phyloP scores from a whole-genome alignment of 441 rosid genomes.

The Adansonia grandidieri region DNA sequence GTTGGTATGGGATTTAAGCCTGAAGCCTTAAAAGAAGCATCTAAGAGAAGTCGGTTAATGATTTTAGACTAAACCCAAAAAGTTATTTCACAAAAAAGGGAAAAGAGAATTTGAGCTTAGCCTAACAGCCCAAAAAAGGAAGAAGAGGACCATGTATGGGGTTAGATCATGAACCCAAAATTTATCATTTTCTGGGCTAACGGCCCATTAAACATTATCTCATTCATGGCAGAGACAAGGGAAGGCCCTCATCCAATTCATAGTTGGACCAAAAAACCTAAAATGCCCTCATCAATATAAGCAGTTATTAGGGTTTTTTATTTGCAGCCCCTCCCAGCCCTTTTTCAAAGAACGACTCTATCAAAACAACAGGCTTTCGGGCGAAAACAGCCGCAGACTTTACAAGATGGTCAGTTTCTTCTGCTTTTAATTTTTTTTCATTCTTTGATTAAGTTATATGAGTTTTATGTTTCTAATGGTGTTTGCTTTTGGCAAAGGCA shows the following conservation, averaged over 20 bases:
- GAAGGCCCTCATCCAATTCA: background rate
- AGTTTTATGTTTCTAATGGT: background rate
- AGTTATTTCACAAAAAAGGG: background rate
- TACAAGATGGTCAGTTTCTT: constrained; percentile 22
- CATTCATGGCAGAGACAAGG: too few relatives aligned
- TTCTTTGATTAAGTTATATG: background rate
- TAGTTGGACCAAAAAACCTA: background rate
- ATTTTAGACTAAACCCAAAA: too few relatives aligned
- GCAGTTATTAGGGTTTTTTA: constrained; percentile 13
- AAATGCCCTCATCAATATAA: background rate
- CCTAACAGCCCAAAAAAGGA: background rate
- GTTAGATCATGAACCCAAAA: background rate
- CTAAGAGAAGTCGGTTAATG: too few relatives aligned
- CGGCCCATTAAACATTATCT: background rate
- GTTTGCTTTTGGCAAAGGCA: background rate
- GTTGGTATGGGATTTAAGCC: too few relatives aligned
- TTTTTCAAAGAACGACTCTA: background rate
- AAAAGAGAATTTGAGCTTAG: background rate
- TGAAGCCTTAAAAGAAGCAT: too few relatives aligned
- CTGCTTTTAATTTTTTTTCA: background rate
- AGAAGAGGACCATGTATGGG: too few relatives aligned
- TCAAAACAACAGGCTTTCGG: background rate
- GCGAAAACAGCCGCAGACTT: constrained; percentile 2
- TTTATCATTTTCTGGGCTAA: background rate
- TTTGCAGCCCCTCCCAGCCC: background rate